Conservation (phyloP, 345 rosid species). For the Euclidium syriacum region DNA sequence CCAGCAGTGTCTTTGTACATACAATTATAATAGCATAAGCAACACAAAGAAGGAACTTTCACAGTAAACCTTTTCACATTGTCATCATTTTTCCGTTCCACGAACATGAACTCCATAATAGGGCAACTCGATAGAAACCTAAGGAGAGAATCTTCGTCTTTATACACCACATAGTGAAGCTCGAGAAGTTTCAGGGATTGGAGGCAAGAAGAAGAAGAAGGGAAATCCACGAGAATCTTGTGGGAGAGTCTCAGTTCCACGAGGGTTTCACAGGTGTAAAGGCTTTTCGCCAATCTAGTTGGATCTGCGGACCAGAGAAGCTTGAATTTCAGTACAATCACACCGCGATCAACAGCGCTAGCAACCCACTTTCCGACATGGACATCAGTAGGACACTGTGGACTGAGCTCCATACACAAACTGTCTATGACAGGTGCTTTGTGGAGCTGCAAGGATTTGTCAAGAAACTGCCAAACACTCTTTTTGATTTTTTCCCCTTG, state of each 20-base stretch:
- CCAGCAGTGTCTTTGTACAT: no score
- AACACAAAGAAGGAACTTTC: not conserved
- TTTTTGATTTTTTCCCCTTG: not conserved
- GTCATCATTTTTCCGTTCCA: not conserved
- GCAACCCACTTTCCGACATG: not conserved
- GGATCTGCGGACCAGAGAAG: not conserved
- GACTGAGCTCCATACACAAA: not conserved
- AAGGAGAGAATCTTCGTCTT: not conserved
- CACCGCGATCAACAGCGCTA: not conserved
- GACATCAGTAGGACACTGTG: not conserved
- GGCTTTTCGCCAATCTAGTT: not conserved
- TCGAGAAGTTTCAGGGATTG: not conserved
- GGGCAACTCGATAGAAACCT: not conserved
- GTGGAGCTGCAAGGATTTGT: not conserved
- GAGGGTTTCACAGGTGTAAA: not conserved
- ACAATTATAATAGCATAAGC: not conserved
- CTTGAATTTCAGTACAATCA: not conserved
- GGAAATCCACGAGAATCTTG: not conserved
- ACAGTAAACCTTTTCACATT: not conserved
- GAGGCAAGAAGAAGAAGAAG: not conserved
- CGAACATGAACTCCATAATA: not conserved
- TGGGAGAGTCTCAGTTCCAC: not conserved
- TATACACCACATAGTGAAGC: not conserved
- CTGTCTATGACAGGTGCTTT: not conserved
- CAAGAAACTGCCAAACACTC: not conserved